Conservation (phyloP, 495 filamentous ascomycete genomes). For the Chaetomium cochliodes region DNA sequence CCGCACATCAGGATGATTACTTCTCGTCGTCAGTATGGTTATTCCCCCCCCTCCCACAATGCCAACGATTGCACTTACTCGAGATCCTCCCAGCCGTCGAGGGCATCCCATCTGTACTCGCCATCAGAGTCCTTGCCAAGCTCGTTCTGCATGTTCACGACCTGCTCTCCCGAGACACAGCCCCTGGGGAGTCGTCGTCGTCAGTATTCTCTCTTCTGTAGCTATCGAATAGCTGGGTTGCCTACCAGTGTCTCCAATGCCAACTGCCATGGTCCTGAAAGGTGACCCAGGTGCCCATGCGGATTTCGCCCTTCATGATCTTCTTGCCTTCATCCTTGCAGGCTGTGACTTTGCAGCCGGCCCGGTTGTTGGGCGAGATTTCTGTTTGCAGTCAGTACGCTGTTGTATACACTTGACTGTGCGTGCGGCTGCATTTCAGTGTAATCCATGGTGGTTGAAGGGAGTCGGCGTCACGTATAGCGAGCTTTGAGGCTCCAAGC, state of each 20-base stretch:
- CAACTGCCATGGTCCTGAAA: conserved; percentile 51
- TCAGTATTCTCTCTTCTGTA: conserved; percentile 1
- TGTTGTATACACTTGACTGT: background rate
- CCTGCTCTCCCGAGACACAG: conserved; percentile 67
- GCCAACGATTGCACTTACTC: conserved; percentile 33
- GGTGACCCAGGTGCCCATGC: conserved; percentile 66
- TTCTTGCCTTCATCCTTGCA: conserved; percentile 65
- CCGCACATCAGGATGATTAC: conserved; percentile 50
- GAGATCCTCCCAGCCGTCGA: conserved; percentile 76
- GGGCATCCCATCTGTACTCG: conserved; percentile 42
- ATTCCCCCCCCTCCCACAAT: background rate
- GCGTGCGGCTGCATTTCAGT: background rate
- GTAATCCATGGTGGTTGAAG: background rate
- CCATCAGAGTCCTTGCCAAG: conserved; percentile 38
- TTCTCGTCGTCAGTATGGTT: conserved; percentile 18
- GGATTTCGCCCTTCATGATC: conserved; percentile 73
- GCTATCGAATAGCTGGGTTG: conserved; percentile 27
- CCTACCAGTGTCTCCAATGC: conserved; percentile 75
- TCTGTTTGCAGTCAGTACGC: conserved; percentile 47
- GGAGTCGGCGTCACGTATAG: too few species aligned
- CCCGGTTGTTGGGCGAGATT: conserved; percentile 56
- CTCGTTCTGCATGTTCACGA: conserved; percentile 54
- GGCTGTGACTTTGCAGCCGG: conserved; percentile 63
- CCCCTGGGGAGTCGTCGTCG: conserved; percentile 55
- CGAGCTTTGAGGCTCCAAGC: too few species aligned